phyloP scores from a whole-genome alignment of 2,329 filamentous ascomycete genomes.

The Beauveria sp. region DNA sequence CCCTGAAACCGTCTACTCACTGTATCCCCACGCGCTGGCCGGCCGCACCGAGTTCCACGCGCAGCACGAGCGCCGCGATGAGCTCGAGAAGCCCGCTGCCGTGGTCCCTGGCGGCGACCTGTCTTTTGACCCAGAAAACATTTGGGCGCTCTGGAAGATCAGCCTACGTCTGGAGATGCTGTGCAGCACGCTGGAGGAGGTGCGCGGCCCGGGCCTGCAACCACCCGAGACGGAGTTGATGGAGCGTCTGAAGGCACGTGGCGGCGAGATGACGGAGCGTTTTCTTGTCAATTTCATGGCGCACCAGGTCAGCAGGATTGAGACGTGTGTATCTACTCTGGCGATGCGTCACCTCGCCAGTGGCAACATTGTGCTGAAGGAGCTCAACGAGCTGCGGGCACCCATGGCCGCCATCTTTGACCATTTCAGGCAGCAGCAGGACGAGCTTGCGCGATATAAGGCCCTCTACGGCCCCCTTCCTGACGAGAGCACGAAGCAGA shows the following conservation, averaged over 20 bases:
- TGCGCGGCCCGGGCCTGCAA: slow-evolving; percentile 55
- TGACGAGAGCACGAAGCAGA: slow-evolving; percentile 2
- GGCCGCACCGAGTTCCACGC: slow-evolving; percentile 68
- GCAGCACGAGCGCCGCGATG: slow-evolving; percentile 38
- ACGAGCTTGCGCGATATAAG: slow-evolving; percentile 57
- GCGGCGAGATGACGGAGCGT: slow-evolving; percentile 79
- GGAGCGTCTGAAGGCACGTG: slow-evolving; percentile 57
- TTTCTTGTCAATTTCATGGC: slow-evolving; percentile 87
- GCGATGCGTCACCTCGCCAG: slow-evolving; percentile 70
- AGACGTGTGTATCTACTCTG: slow-evolving; percentile 79
- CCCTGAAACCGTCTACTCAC: slow-evolving; percentile 87
- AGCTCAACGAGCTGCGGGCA: slow-evolving; percentile 64
- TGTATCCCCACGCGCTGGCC: slow-evolving; percentile 84
- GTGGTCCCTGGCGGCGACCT: slow-evolving; percentile 60
- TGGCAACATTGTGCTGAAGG: slow-evolving; percentile 54
- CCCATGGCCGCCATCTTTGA: slow-evolving; percentile 68
- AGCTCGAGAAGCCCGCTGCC: slow-evolving; percentile 49
- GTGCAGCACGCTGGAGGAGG: slow-evolving; percentile 77
- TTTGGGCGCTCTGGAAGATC: slow-evolving; percentile 87
- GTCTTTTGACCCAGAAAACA: slow-evolving; percentile 69
- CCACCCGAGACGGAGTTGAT: slow-evolving; percentile 77
- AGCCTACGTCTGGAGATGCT: slow-evolving; percentile 87
- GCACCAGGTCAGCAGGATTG: slow-evolving; percentile 91
- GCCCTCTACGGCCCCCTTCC: slow-evolving; percentile 40
- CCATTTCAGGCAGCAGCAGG: slow-evolving; percentile 52